Evolutionary conservation across 345 rosid species (phyloP).

Genomic region (Pseudoturritis turrita): DNA sequence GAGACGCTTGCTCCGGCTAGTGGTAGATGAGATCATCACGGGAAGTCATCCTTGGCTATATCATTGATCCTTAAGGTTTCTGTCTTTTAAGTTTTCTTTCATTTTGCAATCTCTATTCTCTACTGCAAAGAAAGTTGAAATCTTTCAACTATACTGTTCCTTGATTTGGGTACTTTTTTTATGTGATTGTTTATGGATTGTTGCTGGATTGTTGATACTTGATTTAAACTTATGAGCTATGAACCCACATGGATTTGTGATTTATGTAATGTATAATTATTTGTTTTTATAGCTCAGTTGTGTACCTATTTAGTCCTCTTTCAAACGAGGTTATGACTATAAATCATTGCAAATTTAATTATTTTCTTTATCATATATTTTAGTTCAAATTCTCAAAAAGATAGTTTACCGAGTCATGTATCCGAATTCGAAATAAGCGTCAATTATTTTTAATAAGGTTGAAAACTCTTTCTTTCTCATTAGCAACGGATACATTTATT

Average conservation of each 20-base stretch:
- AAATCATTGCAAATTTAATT: too few relatives aligned
- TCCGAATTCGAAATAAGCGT: too few relatives aligned
- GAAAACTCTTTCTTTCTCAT: too few relatives aligned
- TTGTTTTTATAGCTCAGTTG: background rate
- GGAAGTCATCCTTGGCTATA: conserved; percentile 92
- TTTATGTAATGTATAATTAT: background rate
- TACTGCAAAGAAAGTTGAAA: background rate
- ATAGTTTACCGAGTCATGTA: too few relatives aligned
- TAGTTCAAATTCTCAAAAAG: too few relatives aligned
- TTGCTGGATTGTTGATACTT: background rate
- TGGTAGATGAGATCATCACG: conserved; percentile 28
- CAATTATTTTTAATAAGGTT: too few relatives aligned
- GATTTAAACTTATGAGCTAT: background rate
- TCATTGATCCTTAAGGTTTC: background rate
- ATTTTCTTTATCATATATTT: too few relatives aligned
- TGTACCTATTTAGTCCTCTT: background rate
- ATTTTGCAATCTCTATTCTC: background rate
- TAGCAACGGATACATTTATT: too few relatives aligned
- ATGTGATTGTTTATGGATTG: background rate
- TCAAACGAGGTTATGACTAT: too few relatives aligned
- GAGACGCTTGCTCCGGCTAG: conserved; percentile 21
- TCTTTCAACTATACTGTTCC: background rate
- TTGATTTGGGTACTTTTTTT: background rate
- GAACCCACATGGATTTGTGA: conserved; percentile 3
- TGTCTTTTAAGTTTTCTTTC: background rate